A percentile compares a stretch with the other conserved stretches of the same genome.
These are phyloP conservation scores for Brachypodium distachyon DNA, from an alignment of 202 grass and related monocot species.

Conservation along the genomic window DNA sequence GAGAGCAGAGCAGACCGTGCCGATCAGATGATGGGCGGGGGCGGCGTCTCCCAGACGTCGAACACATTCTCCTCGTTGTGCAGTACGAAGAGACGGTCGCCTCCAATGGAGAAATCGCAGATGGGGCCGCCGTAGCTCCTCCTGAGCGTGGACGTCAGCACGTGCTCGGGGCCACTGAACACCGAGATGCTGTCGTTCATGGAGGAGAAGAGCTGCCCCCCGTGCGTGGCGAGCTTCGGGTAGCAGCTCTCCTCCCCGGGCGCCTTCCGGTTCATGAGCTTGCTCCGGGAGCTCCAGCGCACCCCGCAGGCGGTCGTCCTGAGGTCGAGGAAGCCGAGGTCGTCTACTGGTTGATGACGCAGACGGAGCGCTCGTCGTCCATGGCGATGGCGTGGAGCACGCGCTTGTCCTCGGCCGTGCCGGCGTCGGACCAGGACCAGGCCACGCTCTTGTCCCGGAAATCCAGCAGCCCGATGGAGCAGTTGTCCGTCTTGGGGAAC, in stretches of 20 bases:
- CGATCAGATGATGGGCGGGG: slow-evolving; percentile 67
- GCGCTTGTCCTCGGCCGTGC: slow-evolving; percentile 72
- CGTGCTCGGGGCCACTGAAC: slow-evolving; percentile 80
- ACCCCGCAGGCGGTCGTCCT: slow-evolving; percentile 38
- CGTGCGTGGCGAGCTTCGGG: slow-evolving; percentile 84
- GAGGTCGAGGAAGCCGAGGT: slow-evolving; percentile 92
- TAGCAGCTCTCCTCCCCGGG: slow-evolving; percentile 91
- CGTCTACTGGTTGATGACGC: slow-evolving; percentile 97
- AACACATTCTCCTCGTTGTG: slow-evolving; percentile 98
- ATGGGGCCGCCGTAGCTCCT: slow-evolving; percentile 73
- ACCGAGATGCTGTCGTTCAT: slow-evolving; percentile 94
- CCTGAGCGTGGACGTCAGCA: slow-evolving; percentile 73
- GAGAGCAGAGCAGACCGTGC: background rate
- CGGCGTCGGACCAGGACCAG: slow-evolving; percentile 89
- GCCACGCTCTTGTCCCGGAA: slow-evolving; percentile 64
- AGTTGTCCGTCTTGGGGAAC: slow-evolving; percentile 84
- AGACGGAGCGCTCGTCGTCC: slow-evolving; percentile 72
- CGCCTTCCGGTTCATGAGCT: slow-evolving; percentile 73
- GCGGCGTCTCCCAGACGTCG: slow-evolving; percentile 90
- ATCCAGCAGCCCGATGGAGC: slow-evolving; percentile 83
- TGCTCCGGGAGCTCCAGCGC: slow-evolving; percentile 94
- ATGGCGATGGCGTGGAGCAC: slow-evolving; percentile 85
- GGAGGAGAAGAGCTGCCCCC: slow-evolving; percentile 85
- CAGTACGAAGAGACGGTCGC: slow-evolving; percentile 74
- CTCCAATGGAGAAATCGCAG: slow-evolving; percentile 94